Evolutionary conservation across 2,329 filamentous ascomycete species (phyloP), one percentile per base, ranked within the genome.

Genomic region (Xylariaceae sp.): DNA sequence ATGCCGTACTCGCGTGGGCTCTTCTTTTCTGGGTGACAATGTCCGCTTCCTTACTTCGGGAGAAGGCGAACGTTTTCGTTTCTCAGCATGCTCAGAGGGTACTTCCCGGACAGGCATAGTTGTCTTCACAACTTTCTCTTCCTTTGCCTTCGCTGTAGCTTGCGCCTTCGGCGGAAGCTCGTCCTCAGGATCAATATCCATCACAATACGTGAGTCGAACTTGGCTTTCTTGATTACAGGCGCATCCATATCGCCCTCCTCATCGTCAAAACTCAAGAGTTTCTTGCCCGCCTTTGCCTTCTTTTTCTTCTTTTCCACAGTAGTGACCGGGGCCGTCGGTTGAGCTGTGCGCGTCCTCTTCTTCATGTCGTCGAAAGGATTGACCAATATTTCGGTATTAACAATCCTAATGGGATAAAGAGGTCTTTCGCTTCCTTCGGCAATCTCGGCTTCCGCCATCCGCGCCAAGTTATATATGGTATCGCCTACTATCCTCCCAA

Each of bases 381-480:
- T 94, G 52, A 92, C 84, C 64, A 94, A 73, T 17, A 95, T 85
- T 73, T 94, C 89, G 34, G 89, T 78, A 17, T 80, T 78, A 3
- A 84, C 86, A 60, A 99, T 87, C 73, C 87, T 92, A 42, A 91
- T 84, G 0, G 93, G 88, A 73, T 96, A 99, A 53, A 95, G 75
- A 1, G 93, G 93, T 62, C 91, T 82, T 64, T 97, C 93, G 5
- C 84, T 87, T 13, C 86, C 88, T 57, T 90, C 87, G 30, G 88
- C 84, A 15, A 95, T 78, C 71, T 97, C 94, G 0, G 84, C 85
- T 72, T 97, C 92, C 17, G 89, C 92, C 80, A 97, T 96, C 75
- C 92, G 95, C 70, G 92, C 87, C 70, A 99, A 74, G 73, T 97
- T 97, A 77, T 95, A 99, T 57, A 99, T 94, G 13, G 93, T 97